These are phyloP conservation scores for Microdochium bolleyi DNA, from an alignment of 2,329 filamentous ascomycete genomes.

Conservation along the genomic window DNA sequence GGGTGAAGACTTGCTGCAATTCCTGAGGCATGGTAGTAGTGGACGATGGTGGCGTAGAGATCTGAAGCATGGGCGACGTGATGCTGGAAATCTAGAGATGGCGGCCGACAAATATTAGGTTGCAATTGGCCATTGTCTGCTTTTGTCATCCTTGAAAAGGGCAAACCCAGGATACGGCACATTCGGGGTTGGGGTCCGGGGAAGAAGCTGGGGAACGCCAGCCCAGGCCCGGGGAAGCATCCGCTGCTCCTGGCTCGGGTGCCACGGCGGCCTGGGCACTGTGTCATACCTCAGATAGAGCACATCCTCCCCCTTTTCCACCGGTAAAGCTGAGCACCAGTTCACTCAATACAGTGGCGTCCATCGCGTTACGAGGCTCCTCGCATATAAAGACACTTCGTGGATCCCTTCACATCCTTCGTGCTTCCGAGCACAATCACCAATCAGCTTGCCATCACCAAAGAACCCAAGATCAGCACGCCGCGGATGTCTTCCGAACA, in stretches of 20 bases:
- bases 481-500: not conserved
- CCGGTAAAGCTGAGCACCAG: not conserved
- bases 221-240: not conserved
- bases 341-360: no score
- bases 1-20: conserved; percentile 1
- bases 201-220: not conserved
- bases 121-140: not conserved
- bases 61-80: no score
- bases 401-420: no score
- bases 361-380: no score
- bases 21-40: not conserved
- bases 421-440: not conserved
- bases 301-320: not conserved
- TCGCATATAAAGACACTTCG: no score
- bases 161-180: not conserved
- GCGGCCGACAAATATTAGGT: not conserved
- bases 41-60: not conserved
- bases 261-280: not conserved
- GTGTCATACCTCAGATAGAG: not conserved
- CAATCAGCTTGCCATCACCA: not conserved
- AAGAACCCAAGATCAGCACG: not conserved
- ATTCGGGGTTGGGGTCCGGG: not conserved
- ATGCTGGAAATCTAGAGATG: no score
- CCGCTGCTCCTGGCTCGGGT: not conserved
- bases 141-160: not conserved